Evolutionary conservation across 495 filamentous ascomycete genomes (phyloP).

Genomic region (Sordaria brevicollis): DNA sequence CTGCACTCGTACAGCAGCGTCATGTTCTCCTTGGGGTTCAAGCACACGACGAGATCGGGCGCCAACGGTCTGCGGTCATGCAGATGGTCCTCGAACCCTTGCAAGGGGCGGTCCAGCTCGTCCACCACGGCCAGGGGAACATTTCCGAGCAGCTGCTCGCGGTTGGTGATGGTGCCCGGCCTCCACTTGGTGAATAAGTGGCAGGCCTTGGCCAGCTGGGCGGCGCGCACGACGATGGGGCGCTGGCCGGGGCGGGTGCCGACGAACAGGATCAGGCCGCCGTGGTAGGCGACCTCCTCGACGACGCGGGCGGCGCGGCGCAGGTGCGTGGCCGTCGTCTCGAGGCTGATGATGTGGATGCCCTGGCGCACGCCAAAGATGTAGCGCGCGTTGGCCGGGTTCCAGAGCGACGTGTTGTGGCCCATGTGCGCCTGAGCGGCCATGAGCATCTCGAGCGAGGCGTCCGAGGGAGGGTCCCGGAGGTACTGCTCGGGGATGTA

Average conservation of each 20-base stretch:
- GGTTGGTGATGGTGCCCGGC: slow-evolving; percentile 87
- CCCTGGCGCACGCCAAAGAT: slow-evolving; percentile 86
- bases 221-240: slow-evolving; percentile 66
- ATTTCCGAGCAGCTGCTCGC: slow-evolving; percentile 66
- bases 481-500: slow-evolving; percentile 63
- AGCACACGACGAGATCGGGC: slow-evolving; percentile 84
- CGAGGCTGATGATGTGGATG: slow-evolving; percentile 89
- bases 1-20: slow-evolving; percentile 84
- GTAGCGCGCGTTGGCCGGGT: slow-evolving; percentile 87
- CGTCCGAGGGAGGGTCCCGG: slow-evolving; percentile 62
- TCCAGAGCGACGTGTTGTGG: slow-evolving; percentile 87
- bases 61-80: slow-evolving; percentile 52
- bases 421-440: slow-evolving; percentile 86
- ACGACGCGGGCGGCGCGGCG: slow-evolving; percentile 85
- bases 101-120: slow-evolving; percentile 55
- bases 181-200: slow-evolving; percentile 94
- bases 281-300: slow-evolving; percentile 70
- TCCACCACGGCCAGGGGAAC: slow-evolving; percentile 61
- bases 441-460: slow-evolving; percentile 86
- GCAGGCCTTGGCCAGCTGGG: slow-evolving; percentile 64
- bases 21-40: slow-evolving; percentile 91
- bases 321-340: slow-evolving; percentile 75
- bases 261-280: slow-evolving; percentile 82
- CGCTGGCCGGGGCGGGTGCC: slow-evolving; percentile 76
- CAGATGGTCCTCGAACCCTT: slow-evolving; percentile 53